Evolutionary conservation across 352 stramenopile species (phyloP).

Genomic region (Globisporangium spiculum): DNA sequence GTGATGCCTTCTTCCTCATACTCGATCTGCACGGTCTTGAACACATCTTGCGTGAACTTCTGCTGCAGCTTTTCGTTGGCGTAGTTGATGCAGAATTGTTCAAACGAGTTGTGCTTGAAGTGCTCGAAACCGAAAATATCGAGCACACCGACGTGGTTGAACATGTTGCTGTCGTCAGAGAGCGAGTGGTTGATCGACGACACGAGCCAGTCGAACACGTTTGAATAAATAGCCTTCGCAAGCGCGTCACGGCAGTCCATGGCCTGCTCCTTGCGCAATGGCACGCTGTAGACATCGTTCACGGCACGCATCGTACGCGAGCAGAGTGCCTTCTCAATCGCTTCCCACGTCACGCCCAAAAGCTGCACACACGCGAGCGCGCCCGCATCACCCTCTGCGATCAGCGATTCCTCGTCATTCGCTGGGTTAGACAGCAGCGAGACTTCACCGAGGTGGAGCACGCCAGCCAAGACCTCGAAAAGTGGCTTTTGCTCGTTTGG

Average conservation of each 20-base stretch:
- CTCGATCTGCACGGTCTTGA: conserved; percentile 93
- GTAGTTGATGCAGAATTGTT: conserved; percentile 86
- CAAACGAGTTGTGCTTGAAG: conserved; percentile 94
- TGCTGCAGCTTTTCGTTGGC: conserved; percentile 83
- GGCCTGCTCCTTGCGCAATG: conserved; percentile 57
- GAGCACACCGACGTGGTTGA: conserved; percentile 92
- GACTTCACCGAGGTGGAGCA: conserved; percentile 96
- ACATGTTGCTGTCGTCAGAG: conserved; percentile 71
- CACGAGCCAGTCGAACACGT: conserved; percentile 93
- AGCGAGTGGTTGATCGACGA: conserved; percentile 89
- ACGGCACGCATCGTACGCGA: conserved; percentile 82
- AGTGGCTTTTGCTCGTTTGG: conserved; percentile 87
- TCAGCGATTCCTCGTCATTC: conserved; percentile 80
- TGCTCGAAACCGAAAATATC: conserved; percentile 99
- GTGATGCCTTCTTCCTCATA: conserved; percentile 94
- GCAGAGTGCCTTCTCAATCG: conserved; percentile 91
- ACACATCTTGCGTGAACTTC: conserved; percentile 89
- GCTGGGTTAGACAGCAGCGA: conserved; percentile 62
- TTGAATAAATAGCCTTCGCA: conserved; percentile 92
- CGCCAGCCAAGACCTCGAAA: conserved; percentile 90
- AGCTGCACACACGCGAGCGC: conserved; percentile 68
- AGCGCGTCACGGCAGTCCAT: conserved; percentile 88
- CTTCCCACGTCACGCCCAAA: conserved; percentile 87
- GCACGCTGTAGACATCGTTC: conserved; percentile 51
- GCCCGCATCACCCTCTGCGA: conserved; percentile 41